Evolutionary conservation across 1,139 yeast species (phyloP).

Genomic region (Protomyces macrosporus): DNA sequence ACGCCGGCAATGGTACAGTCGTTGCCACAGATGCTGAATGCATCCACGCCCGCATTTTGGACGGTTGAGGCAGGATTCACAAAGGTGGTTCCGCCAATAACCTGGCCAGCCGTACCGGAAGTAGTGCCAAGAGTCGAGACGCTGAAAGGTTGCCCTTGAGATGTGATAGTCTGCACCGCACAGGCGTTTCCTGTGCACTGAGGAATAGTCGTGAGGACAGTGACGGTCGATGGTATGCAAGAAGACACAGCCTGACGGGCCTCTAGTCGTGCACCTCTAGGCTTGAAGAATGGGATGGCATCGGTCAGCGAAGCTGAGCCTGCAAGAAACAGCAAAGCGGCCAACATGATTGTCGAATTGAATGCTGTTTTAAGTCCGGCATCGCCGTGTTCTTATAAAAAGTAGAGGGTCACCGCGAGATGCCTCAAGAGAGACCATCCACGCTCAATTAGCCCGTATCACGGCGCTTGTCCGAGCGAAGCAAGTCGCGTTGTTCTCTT

Average conservation of each 20-base stretch:
- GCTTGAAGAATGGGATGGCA: background rate
- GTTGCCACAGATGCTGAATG: conserved; percentile 5
- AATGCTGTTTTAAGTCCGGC: background rate
- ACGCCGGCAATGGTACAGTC: conserved; percentile 9
- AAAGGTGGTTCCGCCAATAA: conserved; percentile 11
- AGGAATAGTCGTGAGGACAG: conserved; percentile 17
- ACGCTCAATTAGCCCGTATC: background rate
- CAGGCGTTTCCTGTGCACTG: conserved; percentile 8
- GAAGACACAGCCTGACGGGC: background rate
- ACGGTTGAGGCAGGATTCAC: conserved; percentile 9
- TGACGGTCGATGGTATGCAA: background rate
- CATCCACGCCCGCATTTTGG: conserved; percentile 1
- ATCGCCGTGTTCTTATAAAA: no score
- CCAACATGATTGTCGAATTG: background rate
- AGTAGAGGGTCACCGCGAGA: background rate
- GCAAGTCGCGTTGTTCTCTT: background rate
- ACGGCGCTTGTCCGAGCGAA: background rate
- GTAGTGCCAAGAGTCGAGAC: background rate
- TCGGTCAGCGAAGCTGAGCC: background rate
- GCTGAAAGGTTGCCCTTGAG: conserved; percentile 15
- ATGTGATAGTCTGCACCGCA: conserved; percentile 7
- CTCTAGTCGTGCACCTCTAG: background rate
- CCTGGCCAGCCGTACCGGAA: conserved; percentile 8
- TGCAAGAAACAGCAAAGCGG: background rate
- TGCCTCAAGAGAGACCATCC: background rate